These are phyloP conservation scores for Naegleria fowleri DNA, from an alignment of 208 protist species.

Conservation along the genomic window DNA sequence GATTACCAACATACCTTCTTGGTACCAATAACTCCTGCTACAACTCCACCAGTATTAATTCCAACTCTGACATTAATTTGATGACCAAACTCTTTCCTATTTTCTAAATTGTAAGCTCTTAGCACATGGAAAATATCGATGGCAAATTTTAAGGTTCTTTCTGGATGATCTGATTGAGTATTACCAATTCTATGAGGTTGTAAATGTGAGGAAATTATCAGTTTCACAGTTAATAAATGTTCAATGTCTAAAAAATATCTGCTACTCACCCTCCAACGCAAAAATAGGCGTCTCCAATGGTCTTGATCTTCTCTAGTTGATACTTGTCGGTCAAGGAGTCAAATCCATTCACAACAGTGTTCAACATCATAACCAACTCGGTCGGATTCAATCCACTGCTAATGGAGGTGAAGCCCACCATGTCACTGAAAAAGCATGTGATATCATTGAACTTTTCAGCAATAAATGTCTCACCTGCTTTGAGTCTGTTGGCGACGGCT, in stretches of 20 bases:
- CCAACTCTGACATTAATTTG: conserved; percentile 28
- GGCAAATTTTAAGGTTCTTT: not conserved
- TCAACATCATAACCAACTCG: conserved; percentile 51
- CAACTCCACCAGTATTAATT: conserved; percentile 41
- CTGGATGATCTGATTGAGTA: not conserved
- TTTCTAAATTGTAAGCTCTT: not conserved
- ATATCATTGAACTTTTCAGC: conserved; percentile 25
- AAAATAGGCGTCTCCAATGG: conserved; percentile 55
- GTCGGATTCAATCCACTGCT: conserved; percentile 41
- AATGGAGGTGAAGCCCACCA: conserved; percentile 54
- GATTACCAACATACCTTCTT: conserved; percentile 42
- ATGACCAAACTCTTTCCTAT: not conserved
- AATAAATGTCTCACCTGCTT: conserved; percentile 28
- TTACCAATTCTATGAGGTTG: not conserved
- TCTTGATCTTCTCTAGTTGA: conserved; percentile 55
- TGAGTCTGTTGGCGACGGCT: not conserved
- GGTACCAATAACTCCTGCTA: conserved; percentile 40
- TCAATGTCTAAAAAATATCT: no score
- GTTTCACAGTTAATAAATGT: no score
- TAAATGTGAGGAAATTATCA: no score
- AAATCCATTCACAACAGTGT: conserved; percentile 49
- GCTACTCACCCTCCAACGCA: conserved; percentile 45
- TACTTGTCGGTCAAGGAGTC: conserved; percentile 47
- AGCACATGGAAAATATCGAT: not conserved
- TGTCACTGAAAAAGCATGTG: conserved; percentile 33